These are phyloP conservation scores for Aureobasidium melanogenum DNA, from an alignment of 2,329 filamentous ascomycete species.

Conservation along the genomic window DNA sequence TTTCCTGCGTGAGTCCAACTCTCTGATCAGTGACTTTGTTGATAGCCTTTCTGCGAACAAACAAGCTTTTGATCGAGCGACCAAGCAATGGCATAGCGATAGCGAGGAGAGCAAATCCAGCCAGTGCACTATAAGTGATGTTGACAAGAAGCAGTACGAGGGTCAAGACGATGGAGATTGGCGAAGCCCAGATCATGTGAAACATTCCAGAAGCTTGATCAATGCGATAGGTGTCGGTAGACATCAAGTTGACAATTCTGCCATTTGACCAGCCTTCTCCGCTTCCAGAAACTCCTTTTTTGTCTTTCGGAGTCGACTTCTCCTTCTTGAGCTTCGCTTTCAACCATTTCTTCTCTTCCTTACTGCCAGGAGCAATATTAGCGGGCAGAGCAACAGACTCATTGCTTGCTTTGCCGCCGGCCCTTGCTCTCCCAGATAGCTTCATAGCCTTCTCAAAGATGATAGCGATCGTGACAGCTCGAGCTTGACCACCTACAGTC, in stretches of 20 bases:
- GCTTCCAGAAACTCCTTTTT: slow-evolving; percentile 52
- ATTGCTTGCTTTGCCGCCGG: slow-evolving; percentile 54
- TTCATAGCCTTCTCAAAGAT: slow-evolving; percentile 92
- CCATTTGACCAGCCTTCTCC: slow-evolving; percentile 87
- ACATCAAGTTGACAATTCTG: slow-evolving; percentile 87
- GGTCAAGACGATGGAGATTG: slow-evolving; percentile 68
- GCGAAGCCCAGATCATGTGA: slow-evolving; percentile 84
- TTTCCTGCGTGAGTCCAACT: slow-evolving; percentile 85
- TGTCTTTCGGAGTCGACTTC: slow-evolving; percentile 31
- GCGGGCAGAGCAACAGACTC: slow-evolving; percentile 25
- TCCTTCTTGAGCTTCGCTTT: slow-evolving; percentile 37
- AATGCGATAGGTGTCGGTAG: slow-evolving; percentile 85
- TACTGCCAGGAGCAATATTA: slow-evolving; percentile 39
- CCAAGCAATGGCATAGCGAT: slow-evolving; percentile 71
- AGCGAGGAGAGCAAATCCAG: slow-evolving; percentile 76
- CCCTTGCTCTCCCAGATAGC: slow-evolving; percentile 78
- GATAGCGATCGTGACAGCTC: slow-evolving; percentile 72
- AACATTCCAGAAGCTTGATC: slow-evolving; percentile 84
- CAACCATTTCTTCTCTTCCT: slow-evolving; percentile 44
- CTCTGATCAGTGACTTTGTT: slow-evolving; percentile 92
- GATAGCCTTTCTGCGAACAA: slow-evolving; percentile 66
- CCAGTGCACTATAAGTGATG: slow-evolving; percentile 78
- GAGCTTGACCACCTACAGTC: slow-evolving; percentile 76
- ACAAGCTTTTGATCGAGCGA: slow-evolving; percentile 65
- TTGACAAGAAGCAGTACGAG: slow-evolving; percentile 77